Evolutionary conservation across 129 eudicot genomes (phyloP), one percentile per base, ranked within the genome.

Genomic region (Silybum marianum): DNA sequence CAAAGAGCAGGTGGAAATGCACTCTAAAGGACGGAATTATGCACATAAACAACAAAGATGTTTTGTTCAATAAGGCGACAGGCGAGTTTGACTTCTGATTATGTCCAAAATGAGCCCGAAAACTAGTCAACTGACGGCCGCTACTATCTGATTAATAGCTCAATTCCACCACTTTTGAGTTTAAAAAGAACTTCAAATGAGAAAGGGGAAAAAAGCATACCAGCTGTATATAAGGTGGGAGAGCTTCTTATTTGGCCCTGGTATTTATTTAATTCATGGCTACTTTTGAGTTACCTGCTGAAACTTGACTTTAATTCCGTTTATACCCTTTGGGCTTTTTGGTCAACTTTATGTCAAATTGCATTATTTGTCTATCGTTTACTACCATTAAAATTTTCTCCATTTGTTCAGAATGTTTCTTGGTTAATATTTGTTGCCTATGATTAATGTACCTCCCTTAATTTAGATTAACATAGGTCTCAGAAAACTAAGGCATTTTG

Each of bases 1-100:
- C 99, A 80, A 96, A 93, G 89, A 96, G 98, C 92, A 85, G 95
- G 88, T 96, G 99, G 99, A 96, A 91, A 79, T 96, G 99, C 90
- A 93, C 94, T 40, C 89, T 96, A 74, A 96, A 96, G 88, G 98
- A 93, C 84, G 99, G 99, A 76, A 96, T 96, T 72, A 96, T 96
- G 98, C 99, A 89, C 83, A 88, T 88, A 84, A 91, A 93, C 87
- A 84, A 91, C 84, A 91, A 90, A 65, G 98, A 95, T 85, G 89
- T 96, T 71, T 84, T 95, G 84, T 95, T 95, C 89, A 95, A 95
- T 73, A 93, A 95, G 98, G 99, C 99, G 60, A 91, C 90, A 1
- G 99, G 99, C 63, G 98, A 95, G 79, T 95, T 95, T 22, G 98
- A 95, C 42, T 95, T 95, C 91, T 95, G 86, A 95, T 87, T 72